phyloP scores from a whole-genome alignment of 768 basidiomycete genomes.

The Rhizopogon salebrosus region DNA sequence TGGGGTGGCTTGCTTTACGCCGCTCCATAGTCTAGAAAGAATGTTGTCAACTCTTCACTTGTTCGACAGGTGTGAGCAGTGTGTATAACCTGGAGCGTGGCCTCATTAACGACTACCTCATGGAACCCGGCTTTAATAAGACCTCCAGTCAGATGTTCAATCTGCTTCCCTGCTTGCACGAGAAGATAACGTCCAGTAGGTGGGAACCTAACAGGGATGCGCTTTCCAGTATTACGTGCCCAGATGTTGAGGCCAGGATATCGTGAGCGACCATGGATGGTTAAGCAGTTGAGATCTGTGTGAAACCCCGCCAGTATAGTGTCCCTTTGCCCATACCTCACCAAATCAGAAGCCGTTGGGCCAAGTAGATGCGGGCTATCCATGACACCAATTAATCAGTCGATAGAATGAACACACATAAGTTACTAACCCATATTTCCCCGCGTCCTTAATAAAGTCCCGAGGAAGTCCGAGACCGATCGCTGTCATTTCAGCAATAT shows the following conservation, averaged over 20 bases:
- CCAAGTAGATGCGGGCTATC: conserved; percentile 81
- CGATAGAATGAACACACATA: not conserved
- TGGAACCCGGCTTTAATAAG: conserved; percentile 91
- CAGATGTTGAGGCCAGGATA: conserved; percentile 91
- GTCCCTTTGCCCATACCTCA: conserved; percentile 69
- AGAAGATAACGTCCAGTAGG: conserved; percentile 74
- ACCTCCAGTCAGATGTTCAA: conserved; percentile 82
- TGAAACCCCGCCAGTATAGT: conserved; percentile 94
- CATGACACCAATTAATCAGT: not conserved
- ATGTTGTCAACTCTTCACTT: not conserved
- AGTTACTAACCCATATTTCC: conserved; percentile 68
- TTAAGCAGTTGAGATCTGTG: conserved; percentile 89
- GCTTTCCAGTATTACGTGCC: conserved; percentile 91
- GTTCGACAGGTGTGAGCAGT: not conserved
- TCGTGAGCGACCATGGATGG: conserved; percentile 83
- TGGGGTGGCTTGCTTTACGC: conserved; percentile 52
- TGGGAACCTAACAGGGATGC: conserved; percentile 84
- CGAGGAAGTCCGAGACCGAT: conserved; percentile 73
- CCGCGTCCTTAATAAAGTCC: conserved; percentile 72
- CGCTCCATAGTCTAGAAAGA: conserved; percentile 52
- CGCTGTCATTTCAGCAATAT: conserved; percentile 85
- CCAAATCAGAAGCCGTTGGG: conserved; percentile 88
- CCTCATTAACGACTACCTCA: conserved; percentile 87
- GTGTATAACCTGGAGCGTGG: conserved; percentile 59
- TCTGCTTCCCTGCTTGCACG: conserved; percentile 94